Evolutionary conservation across 805 yeast species (phyloP), one percentile per base, ranked within the genome.

Genomic region (Nakazawaea ishiwadae): DNA sequence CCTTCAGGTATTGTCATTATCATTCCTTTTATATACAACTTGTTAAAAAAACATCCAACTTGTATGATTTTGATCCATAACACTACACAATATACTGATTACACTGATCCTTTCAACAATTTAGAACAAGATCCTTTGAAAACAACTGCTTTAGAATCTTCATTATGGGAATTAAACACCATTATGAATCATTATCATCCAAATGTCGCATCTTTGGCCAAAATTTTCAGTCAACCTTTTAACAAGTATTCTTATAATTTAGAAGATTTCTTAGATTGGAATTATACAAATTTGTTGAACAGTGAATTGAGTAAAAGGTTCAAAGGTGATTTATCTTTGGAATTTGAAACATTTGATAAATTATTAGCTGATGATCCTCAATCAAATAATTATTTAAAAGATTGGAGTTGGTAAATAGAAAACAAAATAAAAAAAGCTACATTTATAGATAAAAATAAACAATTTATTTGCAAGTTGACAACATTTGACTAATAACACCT

Each of bases 251-350:
- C 77, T 51, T 93, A 93, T 59, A 85, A 85, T 58, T 69, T 93
- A 71, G 99, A 93, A 58, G 98, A 93, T 58, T 93, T 93, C 67
- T 63, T 93, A 53, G 96, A 90, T 60, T 91, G 96, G 87, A 79
- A 82, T 44, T 93, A 90, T 57, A 68, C 72, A 27, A 66, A 84
- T 51, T 59, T 85, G 40, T 51, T 83, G 45, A 79, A 75, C 20
- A 76, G 79, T 54, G 95, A 85, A 58, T 61, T 69, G 36, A 69
- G 69, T 20, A 80, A 87, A 64, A 77, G 58, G 48, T 69, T 86
- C 56, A 82, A 82, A 51, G 76, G 81, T 4, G 79, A 82, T 51
- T 84, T 93, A 4, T 84, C 93, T 0, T 62, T 89, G 35, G 97
- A 90, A 56, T 84, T 70, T 52, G 91, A 85, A 45, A 64, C 59